These are phyloP conservation scores for Imleria badia DNA, from an alignment of 768 basidiomycete genomes.

Conservation along the genomic window DNA sequence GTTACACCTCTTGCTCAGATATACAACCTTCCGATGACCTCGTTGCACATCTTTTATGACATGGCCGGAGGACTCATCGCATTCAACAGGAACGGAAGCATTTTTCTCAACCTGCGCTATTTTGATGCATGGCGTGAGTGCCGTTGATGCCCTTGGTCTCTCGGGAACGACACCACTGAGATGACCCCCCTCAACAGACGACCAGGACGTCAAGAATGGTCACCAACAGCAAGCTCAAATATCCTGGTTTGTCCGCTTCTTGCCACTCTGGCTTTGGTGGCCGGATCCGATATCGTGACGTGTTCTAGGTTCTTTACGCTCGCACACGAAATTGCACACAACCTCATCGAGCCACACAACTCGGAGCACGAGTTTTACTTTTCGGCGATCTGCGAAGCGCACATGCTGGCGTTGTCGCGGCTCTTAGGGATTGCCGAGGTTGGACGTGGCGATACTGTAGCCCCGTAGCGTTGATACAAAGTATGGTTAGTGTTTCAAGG, in stretches of 20 bases:
- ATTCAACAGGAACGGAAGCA: slow-evolving; percentile 86
- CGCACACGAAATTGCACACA: slow-evolving; percentile 93
- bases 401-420: slow-evolving; percentile 42
- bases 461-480: background rate
- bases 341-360: slow-evolving; percentile 83
- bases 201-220: slow-evolving; percentile 58
- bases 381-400: slow-evolving; percentile 81
- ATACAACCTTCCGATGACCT: slow-evolving; percentile 70
- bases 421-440: slow-evolving; percentile 22
- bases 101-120: slow-evolving; percentile 87
- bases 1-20: slow-evolving; percentile 63
- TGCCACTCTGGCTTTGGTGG: background rate
- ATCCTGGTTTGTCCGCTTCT: slow-evolving; percentile 58
- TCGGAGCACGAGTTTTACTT: slow-evolving; percentile 95
- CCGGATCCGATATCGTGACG: no score
- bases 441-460: background rate
- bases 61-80: slow-evolving; percentile 79
- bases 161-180: background rate
- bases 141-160: background rate
- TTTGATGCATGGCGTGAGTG: slow-evolving; percentile 86
- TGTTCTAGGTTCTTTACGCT: slow-evolving; percentile 74
- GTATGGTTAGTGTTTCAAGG: no score
- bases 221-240: slow-evolving; percentile 63
- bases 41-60: slow-evolving; percentile 89
- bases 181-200: slow-evolving; percentile 48